A percentile compares a stretch with the other conserved stretches of the same genome.
Evolutionary conservation across 441 rosid species (phyloP).

Genomic region (Syzygium syzygioides): DNA sequence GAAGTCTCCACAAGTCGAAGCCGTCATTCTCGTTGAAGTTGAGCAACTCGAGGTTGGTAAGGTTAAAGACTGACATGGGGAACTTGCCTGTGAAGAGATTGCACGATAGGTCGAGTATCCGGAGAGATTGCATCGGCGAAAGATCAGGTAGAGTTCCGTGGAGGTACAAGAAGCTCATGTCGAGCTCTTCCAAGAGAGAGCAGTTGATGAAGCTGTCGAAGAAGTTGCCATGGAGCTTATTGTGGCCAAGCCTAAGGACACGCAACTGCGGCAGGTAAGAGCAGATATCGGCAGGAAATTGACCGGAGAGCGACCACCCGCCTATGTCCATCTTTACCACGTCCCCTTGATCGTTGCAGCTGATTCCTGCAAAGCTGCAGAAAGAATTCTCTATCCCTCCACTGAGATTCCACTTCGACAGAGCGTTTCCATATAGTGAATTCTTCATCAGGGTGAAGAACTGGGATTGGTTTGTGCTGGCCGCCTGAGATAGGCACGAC

Average conservation of each 20-base stretch:
- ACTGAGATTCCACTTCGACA: conserved; percentile 52
- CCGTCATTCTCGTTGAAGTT: conserved; percentile 63
- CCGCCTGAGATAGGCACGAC: conserved; percentile 14
- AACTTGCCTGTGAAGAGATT: conserved; percentile 68
- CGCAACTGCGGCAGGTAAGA: conserved; percentile 62
- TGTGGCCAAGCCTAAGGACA: conserved; percentile 57
- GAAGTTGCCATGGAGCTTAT: conserved; percentile 51
- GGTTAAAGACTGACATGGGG: conserved; percentile 69
- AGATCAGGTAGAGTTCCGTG: conserved; percentile 62
- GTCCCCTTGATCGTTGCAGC: conserved; percentile 50
- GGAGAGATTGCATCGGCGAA: conserved; percentile 52
- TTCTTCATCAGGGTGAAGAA: conserved; percentile 59
- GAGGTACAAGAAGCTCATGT: conserved; percentile 37
- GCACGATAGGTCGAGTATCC: conserved; percentile 71
- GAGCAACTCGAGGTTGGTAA: conserved; percentile 56
- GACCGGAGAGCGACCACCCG: conserved; percentile 57
- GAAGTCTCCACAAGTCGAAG: conserved; percentile 62
- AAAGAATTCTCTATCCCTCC: conserved; percentile 25
- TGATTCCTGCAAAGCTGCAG: conserved; percentile 69
- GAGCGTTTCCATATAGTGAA: conserved; percentile 49
- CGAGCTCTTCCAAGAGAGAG: conserved; percentile 65
- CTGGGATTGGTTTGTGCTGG: conserved; percentile 31
- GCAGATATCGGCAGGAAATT: conserved; percentile 56
- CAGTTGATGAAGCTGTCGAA: conserved; percentile 52
- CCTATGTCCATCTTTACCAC: conserved; percentile 56